These are phyloP conservation scores for Dactylella cylindrospora DNA, from an alignment of 2,329 filamentous ascomycete species.

Conservation along the genomic window DNA sequence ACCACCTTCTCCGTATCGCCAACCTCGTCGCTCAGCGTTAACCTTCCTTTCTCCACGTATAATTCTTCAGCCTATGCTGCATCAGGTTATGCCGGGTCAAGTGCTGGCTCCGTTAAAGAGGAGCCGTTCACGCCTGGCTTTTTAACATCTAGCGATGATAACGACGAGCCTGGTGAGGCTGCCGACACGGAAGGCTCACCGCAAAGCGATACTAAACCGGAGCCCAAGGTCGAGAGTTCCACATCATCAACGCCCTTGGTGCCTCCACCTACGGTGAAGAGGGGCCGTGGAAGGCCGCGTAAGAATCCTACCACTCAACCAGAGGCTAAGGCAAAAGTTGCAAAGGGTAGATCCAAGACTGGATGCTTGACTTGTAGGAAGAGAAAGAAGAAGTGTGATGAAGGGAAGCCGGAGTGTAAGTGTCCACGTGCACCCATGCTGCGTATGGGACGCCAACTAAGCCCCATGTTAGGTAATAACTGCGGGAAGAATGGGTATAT, in stretches of 20 bases:
- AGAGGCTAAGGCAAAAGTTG: conserved; percentile 66
- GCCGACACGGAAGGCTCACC: conserved; percentile 40
- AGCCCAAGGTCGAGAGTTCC: conserved; percentile 25
- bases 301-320: conserved; percentile 71
- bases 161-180: conserved; percentile 24
- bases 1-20: conserved; percentile 41
- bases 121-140: conserved; percentile 37
- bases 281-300: conserved; percentile 75
- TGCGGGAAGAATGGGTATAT: conserved; percentile 92
- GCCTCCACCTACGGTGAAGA: conserved; percentile 54
- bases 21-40: conserved; percentile 36
- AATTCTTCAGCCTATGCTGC: conserved; percentile 26
- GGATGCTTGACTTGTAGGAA: conserved; percentile 69
- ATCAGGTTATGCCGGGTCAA: no score
- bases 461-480: conserved; percentile 65
- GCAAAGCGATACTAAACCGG: conserved; percentile 27
- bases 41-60: conserved; percentile 25
- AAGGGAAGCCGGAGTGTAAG: conserved; percentile 68
- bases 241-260: conserved; percentile 13
- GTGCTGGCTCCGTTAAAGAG: conserved; percentile 36
- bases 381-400: conserved; percentile 72
- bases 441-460: neutral
- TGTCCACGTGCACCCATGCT: conserved; percentile 56
- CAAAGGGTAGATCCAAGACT: conserved; percentile 73
- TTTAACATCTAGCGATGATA: conserved; percentile 33